Percentiles rank a stretch among this genome's conserved stretches.
These are phyloP conservation scores for Exsudoporus frostii DNA, from an alignment of 768 basidiomycete species.

Conservation along the genomic window DNA sequence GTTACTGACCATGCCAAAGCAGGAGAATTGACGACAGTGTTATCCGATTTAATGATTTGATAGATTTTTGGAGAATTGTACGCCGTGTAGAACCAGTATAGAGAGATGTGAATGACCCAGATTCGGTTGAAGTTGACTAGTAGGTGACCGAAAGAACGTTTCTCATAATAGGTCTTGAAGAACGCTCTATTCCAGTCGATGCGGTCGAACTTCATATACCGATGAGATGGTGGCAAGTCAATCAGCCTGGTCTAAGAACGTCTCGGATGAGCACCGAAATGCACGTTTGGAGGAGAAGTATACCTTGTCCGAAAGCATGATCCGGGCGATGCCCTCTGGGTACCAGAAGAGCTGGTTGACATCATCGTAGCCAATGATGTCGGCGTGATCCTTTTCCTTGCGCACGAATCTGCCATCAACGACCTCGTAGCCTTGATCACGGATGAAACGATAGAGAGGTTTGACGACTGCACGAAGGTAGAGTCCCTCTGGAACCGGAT, in stretches of 20 bases:
- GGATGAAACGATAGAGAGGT: conserved; percentile 92
- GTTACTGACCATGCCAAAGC: conserved; percentile 93
- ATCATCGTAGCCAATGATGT: conserved; percentile 98
- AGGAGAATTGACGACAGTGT: conserved; percentile 51
- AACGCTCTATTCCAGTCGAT: conserved; percentile 96
- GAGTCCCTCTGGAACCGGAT: conserved; percentile 93
- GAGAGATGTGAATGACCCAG: conserved; percentile 94
- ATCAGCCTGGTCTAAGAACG: conserved; percentile 74
- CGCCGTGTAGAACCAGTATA: conserved; percentile 96
- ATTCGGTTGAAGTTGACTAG: conserved; percentile 99
- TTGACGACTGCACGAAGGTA: conserved; percentile 89
- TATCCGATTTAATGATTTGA: conserved; percentile 33
- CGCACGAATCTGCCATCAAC: conserved; percentile 93
- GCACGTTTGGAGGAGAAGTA: neutral
- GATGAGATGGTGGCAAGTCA: conserved; percentile 84
- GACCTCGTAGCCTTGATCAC: conserved; percentile 97
- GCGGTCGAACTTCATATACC: conserved; percentile 96
- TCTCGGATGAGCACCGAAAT: neutral
- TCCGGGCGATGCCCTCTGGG: conserved; percentile 94
- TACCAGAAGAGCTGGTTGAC: conserved; percentile 99
- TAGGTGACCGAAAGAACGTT: conserved; percentile 93
- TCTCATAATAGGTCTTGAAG: conserved; percentile 99
- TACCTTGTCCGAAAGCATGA: conserved; percentile 86
- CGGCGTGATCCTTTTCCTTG: conserved; percentile 88
- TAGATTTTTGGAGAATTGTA: conserved; percentile 92